A percentile compares a stretch with the other conserved stretches of the same genome.
phyloP scores from a whole-genome alignment of 129 eudicot species.

The Erigeron canadensis region DNA sequence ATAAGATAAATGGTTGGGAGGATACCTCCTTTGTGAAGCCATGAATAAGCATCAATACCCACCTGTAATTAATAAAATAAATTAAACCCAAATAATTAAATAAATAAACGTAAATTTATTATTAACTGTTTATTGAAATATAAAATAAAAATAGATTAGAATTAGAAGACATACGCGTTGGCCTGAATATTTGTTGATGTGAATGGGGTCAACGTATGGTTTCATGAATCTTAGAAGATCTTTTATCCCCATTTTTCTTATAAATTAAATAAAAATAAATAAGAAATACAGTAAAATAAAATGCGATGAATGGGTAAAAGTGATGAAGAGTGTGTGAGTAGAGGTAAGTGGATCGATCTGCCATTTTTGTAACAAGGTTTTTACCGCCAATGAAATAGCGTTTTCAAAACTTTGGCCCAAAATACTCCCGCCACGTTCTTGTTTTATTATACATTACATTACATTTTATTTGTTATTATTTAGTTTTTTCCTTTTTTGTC shows the following conservation, averaged over 20 bases:
- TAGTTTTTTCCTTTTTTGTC: no score
- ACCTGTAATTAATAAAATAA: slow-evolving; percentile 43
- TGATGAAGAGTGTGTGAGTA: no score
- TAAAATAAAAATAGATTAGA: background rate
- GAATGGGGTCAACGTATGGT: slow-evolving; percentile 75
- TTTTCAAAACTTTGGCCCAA: no score
- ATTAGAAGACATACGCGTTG: slow-evolving; percentile 45
- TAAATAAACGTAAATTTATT: background rate
- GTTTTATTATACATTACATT: no score
- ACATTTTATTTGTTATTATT: no score
- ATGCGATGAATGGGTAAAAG: background rate
- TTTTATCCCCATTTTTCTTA: slow-evolving; percentile 75
- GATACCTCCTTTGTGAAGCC: slow-evolving; percentile 97
- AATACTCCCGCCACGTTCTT: no score
- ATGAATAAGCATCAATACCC: slow-evolving; percentile 91
- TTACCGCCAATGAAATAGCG: no score
- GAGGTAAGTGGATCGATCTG: no score
- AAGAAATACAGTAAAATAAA: background rate
- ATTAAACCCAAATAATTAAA: background rate
- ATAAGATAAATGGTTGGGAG: background rate
- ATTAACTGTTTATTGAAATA: background rate
- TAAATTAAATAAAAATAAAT: no score
- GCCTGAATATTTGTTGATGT: slow-evolving; percentile 80
- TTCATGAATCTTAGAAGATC: slow-evolving; percentile 83
- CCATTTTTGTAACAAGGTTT: no score